A percentile compares a stretch with the other conserved stretches of the same genome.
These are phyloP conservation scores for Fragaria vesca DNA, from an alignment of 306 rosid species.

Conservation along the genomic window DNA sequence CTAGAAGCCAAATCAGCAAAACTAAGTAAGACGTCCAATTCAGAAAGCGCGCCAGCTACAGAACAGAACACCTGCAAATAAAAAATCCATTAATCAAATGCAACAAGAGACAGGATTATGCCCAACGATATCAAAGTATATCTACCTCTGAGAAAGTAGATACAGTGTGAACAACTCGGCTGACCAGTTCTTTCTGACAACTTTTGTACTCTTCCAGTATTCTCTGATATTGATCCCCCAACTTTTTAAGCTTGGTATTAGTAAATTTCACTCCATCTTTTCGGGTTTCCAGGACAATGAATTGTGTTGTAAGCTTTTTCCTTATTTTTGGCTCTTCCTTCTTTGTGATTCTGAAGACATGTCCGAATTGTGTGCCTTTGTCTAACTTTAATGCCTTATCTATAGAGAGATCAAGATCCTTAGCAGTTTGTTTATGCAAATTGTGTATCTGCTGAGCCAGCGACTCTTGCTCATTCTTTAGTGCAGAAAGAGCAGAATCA, in stretches of 20 bases:
- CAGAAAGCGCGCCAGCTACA: conserved; percentile 75
- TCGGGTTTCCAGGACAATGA: conserved; percentile 89
- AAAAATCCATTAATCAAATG: conserved; percentile 26
- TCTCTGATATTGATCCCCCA: conserved; percentile 82
- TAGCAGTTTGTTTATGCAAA: conserved; percentile 73
- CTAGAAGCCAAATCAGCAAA: conserved; percentile 94
- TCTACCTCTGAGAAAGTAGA: conserved; percentile 77
- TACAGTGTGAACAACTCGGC: conserved; percentile 66
- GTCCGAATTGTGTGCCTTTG: conserved; percentile 91
- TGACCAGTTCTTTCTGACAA: conserved; percentile 80
- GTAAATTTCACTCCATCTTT: conserved; percentile 98
- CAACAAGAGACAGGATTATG: conserved; percentile 20
- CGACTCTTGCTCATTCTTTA: conserved; percentile 67
- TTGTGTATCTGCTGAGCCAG: conserved; percentile 68
- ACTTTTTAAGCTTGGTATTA: conserved; percentile 79
- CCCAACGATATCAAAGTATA: conserved; percentile 13
- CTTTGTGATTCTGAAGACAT: conserved; percentile 93
- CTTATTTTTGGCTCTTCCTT: conserved; percentile 97
- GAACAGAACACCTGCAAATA: conserved; percentile 71
- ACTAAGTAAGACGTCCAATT: conserved; percentile 83
- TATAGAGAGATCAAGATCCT: conserved; percentile 77
- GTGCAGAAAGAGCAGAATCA: conserved; percentile 60
- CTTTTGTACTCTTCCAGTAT: conserved; percentile 79
- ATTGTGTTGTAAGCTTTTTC: conserved; percentile 86
- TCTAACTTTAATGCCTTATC: conserved; percentile 89